Evolutionary conservation across 169 alveolate species (phyloP), one percentile per base, ranked within the genome.

Genomic region (Cryptosporidium ubiquitum): DNA sequence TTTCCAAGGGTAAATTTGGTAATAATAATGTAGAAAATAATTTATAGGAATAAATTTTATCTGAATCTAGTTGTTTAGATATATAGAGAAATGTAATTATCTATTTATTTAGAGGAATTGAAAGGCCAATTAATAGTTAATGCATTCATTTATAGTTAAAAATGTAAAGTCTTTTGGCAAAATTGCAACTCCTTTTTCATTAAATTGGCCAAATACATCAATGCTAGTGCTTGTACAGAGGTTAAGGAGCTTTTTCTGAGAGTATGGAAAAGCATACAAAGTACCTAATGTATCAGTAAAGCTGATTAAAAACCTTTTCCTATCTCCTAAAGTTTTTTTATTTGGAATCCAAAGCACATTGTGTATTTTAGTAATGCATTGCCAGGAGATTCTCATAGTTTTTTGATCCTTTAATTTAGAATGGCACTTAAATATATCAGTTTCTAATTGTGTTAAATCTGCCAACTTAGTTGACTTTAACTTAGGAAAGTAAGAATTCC

Each of bases 261-360:
- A 60, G 26, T 79, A 79, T 35, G 89, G 89, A 20, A 79, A 14
- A 16, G 79, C 16, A 64, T 79, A 79, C 69, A 79, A 26, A 12
- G 35, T 69, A 26, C 89, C 89, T 35, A 79, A 31, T 9, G 42
- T 20, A 33, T 79, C 89, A 42, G 89, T 79, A 20, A 79, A 44
- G 26, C 89, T 79, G 23, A 73, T n/a, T 3, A 64, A 16, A 29
- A 39, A 64, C 29, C 39, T 64, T 0, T 29, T 31, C 31, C 37
- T 61, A 7, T 64, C 55, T 12, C 40, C 26, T 7, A 39, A 29
- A 37, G 58, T 3, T 14, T 31, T 37, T 40, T 44, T 64, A 39
- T 79, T 79, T 49, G 89, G 89, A 18, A 58, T 58, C 89, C 89
- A 79, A 29, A 61, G 37, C 20, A 79, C 68, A 64, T 64, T 47